Percentiles rank a stretch among this genome's conserved stretches.
Evolutionary conservation across 208 protist genomes (phyloP).

Genomic region (Leishmania aethiopica): DNA sequence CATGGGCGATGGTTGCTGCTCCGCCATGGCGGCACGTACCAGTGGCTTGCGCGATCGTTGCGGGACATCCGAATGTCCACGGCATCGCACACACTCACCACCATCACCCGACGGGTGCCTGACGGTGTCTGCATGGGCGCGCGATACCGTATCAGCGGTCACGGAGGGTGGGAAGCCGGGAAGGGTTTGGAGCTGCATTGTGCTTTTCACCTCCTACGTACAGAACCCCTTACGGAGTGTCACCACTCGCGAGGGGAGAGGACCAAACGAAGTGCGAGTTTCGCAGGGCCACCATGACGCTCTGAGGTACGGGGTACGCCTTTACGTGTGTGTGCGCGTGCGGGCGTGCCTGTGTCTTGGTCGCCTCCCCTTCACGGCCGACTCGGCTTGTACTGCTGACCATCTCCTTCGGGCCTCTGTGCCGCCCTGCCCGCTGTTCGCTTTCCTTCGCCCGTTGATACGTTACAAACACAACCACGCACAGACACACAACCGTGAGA

Average conservation of each 20-base stretch:
- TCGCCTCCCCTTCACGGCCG: neutral
- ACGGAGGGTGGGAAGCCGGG: too few relatives aligned
- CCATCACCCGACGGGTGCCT: neutral
- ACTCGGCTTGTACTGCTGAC: neutral
- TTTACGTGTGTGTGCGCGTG: neutral
- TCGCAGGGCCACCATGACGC: neutral
- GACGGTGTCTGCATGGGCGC: too few relatives aligned
- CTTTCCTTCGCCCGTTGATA: neutral
- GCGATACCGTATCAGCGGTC: too few relatives aligned
- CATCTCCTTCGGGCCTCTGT: neutral
- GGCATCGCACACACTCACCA: neutral
- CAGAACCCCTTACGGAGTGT: too few relatives aligned
- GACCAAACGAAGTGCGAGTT: too few relatives aligned
- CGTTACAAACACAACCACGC: neutral
- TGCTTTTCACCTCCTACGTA: too few relatives aligned
- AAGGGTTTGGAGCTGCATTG: too few relatives aligned
- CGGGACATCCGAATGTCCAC: neutral
- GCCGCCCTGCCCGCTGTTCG: neutral
- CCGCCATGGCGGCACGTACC: neutral
- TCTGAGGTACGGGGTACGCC: neutral
- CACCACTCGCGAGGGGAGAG: too few relatives aligned
- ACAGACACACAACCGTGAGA: neutral
- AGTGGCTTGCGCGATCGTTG: neutral
- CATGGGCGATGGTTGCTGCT: neutral
- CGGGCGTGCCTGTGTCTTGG: neutral